Base-by-base conservation (phyloP, 2,329 filamentous ascomycete species). In the Penicillium janthinellum region DNA sequence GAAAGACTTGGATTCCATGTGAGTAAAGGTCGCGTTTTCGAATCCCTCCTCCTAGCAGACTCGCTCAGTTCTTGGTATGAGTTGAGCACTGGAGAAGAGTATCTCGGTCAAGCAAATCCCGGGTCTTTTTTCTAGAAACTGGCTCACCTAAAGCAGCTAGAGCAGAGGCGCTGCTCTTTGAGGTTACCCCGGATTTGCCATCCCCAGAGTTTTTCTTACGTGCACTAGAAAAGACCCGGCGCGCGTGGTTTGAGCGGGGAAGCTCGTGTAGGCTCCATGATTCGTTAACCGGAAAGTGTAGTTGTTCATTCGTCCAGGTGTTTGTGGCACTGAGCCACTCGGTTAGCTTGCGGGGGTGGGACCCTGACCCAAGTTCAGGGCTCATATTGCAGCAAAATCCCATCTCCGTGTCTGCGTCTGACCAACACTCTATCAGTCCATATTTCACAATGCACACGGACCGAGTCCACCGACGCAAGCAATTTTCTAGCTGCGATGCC, bases 401-500 rank as follows among this genome's bases (percentile, higher is more conserved):
- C 34, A 20, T 28, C 25, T 25, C 14, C 37, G 34, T 11, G 31
- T 15, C 37, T 34, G 38, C 15, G 28, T 20, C 25, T 12, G 6
- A 25, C 38, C n/a, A 20, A 5, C 44, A 47, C 22, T 31, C 17
- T 14, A 35, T 49, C 28, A 20, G 11, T 4, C 47, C 15, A 35
- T 28, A 3, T 4, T 22, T 34, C 48, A 53, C 6, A 10, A 57
- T 53, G 56, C 39, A 45, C 25, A 39, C 6, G 15, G 48, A 53
- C 28, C 39, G 48, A 15, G 41, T 17, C 20, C 49, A 51, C 3
- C 69, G 69, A 17, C 69, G 72, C 31, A 70, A 62, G 28, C 73
- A 75, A 47, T 75, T 73, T 54, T 75, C 72, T 11, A 74, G 72
- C 54, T 75, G 73, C 52, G 73, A 75, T 62, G 65, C 66, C 17